Base-by-base conservation (phyloP, 179 eudicot genomes). In the Spergularia azorica region DNA sequence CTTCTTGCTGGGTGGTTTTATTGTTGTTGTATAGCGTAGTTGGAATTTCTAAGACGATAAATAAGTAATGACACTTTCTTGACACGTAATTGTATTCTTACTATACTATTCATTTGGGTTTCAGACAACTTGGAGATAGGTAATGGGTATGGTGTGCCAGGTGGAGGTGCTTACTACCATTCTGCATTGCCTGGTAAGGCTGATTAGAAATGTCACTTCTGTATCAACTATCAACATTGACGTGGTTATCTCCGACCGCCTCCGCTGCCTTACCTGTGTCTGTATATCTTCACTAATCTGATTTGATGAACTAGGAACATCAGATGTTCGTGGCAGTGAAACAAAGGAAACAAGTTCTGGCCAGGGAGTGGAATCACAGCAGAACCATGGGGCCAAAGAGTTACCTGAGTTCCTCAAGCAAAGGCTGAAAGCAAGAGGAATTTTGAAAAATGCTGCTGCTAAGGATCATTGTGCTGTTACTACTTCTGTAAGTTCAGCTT, bases 111-210 rank as follows among this genome's bases (percentile, higher is more conserved):
- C 55, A 1, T 81, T 67, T 78, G 81, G 66, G 50, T 81, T 46
- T 69, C 83, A 95, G 99, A 87, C 79, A 90, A 95, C 84, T 65
- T 87, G 77, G 98, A 95, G 76, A 93, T 95, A 70, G 98, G 99
- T 81, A 95, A 95, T 87, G 99, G 99, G 63, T 95, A 95, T 84
- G 97, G 99, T 39, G 97, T 95, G 71, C 99, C 99, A 6, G 98
- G 99, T 75, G 99, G 99, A 67, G 99, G 92, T 70, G 99, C 97
- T 85, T 93, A 92, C 76, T 61, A 75, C 76, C 80, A 83, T 86
- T 83, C 88, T 80, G 71, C 90, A 76, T 73, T 73, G 54, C 70
- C 85, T 39, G 80, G 92, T 92, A 87, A 80, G 87, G 17, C 70
- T 71, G 14, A 48, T 54, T 71, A 18, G 26, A 46, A 10, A 38